Evolutionary conservation across 2,329 filamentous ascomycete species (phyloP), one percentile per base, ranked within the genome.

Genomic region (Pseudocercospora cruenta): DNA sequence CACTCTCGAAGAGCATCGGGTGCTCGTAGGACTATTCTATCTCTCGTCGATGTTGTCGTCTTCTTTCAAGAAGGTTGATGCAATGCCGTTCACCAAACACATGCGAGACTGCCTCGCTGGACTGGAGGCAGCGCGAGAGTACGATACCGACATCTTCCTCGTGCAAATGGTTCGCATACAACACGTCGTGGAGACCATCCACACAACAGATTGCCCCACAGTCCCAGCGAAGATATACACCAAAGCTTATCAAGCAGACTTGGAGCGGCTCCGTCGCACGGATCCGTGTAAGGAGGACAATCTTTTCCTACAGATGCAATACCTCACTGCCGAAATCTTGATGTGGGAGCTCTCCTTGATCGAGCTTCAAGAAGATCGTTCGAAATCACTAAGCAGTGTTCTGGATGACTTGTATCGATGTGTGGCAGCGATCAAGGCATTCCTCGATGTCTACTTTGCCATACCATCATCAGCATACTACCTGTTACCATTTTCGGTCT

Each of bases 81-180:
- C 74, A 5, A 64, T 75, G 24, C 69, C 68, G 2, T 75, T 71
- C 39, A 72, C 72, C 2, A 66, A 65, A 4, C 73, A 73, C 33
- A 69, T 76, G 63, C 67, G 71, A 8, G 66, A 67, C 1, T 71
- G 70, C 39, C 67, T 76, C 4, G 51, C 21, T 2, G 64, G 39
- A 10, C 67, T 77, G 10, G 72, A 74, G 33, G 43, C 65, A 45
- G 67, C 67, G 2, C 58, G 55, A 39, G 73, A 76, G 55, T 70
- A 70, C 60, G 67, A 73, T 5, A 75, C 70, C 63, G 75, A 77
- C 45, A 59, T 69, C 9, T 67, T 72, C n/a, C 71, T 76, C 4
- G 72, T 75, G 2, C 72, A 75, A 26, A 69, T 75, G 53, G 72
- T 76, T 2, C 70, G 73, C 3, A 64, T 73, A 19, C 74, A 77